phyloP scores from a whole-genome alignment of 2,329 filamentous ascomycete species.

The Lizonia empirigonia region DNA sequence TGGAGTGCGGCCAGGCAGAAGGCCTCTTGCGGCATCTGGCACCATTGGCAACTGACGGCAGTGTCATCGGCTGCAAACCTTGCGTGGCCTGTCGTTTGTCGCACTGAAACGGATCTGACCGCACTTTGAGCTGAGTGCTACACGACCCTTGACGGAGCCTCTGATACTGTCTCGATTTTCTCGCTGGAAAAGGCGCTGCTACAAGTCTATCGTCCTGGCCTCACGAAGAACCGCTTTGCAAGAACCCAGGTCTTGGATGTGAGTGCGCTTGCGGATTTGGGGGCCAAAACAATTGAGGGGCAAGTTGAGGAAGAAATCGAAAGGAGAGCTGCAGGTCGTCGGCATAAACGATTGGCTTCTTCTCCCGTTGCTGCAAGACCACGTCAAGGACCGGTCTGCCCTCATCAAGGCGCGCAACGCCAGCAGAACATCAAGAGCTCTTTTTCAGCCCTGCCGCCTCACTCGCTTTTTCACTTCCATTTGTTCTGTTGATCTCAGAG shows the following conservation, averaged over 20 bases:
- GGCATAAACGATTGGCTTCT: conserved; percentile 45
- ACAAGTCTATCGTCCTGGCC: background rate
- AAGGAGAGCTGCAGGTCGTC: conserved; percentile 38
- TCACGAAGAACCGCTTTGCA: conserved; percentile 19
- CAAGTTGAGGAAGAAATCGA: conserved; percentile 31
- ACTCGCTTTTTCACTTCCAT: conserved; percentile 18
- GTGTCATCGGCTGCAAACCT: conserved; percentile 21
- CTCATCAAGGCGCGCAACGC: conserved; percentile 33
- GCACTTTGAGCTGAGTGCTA: background rate
- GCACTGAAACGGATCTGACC: background rate
- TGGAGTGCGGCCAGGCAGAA: conserved; percentile 30
- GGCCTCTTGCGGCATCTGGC: conserved; percentile 20
- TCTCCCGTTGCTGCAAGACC: conserved; percentile 41
- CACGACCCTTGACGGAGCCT: conserved; percentile 8
- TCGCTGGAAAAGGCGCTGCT: conserved; percentile 4
- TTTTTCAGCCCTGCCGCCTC: conserved; percentile 37
- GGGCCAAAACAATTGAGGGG: conserved; percentile 34
- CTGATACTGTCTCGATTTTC: conserved; percentile 1
- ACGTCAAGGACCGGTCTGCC: conserved; percentile 42
- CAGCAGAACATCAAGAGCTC: conserved; percentile 36
- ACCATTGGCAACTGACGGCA: conserved; percentile 15
- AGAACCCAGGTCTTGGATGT: conserved; percentile 9
- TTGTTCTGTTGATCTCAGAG: conserved; percentile 21
- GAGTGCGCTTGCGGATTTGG: conserved; percentile 24
- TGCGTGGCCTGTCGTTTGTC: conserved; percentile 1